Conservation (phyloP, 2,329 filamentous ascomycete species). For the Falciphora oryzae region DNA sequence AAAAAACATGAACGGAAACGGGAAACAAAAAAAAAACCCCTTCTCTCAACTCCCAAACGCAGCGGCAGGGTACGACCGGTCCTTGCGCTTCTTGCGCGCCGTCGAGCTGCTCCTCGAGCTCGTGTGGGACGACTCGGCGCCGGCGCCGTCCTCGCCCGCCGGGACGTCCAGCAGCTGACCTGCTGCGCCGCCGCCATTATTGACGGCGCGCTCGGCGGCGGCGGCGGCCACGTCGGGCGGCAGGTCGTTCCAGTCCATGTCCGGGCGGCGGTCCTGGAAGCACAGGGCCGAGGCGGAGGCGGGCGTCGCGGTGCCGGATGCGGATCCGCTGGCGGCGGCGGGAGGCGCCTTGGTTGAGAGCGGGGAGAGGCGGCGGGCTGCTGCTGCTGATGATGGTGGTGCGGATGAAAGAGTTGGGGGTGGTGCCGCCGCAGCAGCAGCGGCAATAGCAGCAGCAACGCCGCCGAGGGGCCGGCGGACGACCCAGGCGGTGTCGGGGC, state of each 20-base stretch:
- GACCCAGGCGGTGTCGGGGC: constrained; percentile 56
- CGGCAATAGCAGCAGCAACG: constrained; percentile 14
- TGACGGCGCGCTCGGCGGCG: constrained; percentile 10
- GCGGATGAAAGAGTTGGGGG: background rate
- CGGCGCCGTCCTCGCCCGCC: constrained; percentile 17
- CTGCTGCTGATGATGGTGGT: constrained; percentile 5
- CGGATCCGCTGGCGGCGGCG: constrained; percentile 1
- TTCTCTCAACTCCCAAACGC: constrained; percentile 42
- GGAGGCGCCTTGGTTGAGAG: background rate
- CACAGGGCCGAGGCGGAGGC: constrained; percentile 31
- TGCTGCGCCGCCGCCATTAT: background rate
- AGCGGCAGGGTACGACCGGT: constrained; percentile 56
- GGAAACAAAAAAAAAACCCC: too few species aligned
- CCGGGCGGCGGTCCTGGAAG: constrained; percentile 53
- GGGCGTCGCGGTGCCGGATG: constrained; percentile 10
- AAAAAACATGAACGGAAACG: too few species aligned
- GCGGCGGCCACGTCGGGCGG: constrained; percentile 40
- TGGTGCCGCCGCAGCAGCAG: background rate
- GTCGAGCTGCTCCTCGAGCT: constrained; percentile 53
- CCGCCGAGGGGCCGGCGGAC: constrained; percentile 35
- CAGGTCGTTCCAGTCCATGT: constrained; percentile 61
- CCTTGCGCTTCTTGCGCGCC: constrained; percentile 47
- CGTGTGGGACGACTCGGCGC: constrained; percentile 29
- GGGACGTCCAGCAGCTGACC: constrained; percentile 18
- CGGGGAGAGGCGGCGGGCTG: constrained; percentile 18